Percentiles rank a stretch among this genome's conserved stretches.
These are phyloP conservation scores for Trichocladium uniseriatum DNA, from an alignment of 495 filamentous ascomycete genomes.

Conservation along the genomic window DNA sequence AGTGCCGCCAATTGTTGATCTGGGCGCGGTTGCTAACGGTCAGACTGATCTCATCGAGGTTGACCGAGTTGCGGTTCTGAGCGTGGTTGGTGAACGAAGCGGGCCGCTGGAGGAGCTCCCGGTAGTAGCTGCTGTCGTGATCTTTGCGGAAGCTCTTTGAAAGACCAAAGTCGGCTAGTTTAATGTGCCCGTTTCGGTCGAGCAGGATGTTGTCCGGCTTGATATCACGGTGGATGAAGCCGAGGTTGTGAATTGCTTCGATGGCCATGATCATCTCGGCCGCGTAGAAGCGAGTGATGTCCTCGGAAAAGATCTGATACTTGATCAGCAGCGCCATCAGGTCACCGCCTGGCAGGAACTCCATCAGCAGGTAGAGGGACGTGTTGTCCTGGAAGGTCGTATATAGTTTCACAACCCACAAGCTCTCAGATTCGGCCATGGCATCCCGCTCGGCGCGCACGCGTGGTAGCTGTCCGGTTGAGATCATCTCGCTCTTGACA, in stretches of 20 bases:
- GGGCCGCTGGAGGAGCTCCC: slow-evolving; percentile 64
- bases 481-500: slow-evolving; percentile 91
- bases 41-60: slow-evolving; percentile 85
- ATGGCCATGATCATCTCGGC: slow-evolving; percentile 91
- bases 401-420: slow-evolving; percentile 88
- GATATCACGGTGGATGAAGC: slow-evolving; percentile 75
- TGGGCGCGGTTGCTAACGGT: slow-evolving; percentile 89
- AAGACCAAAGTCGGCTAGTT: slow-evolving; percentile 90
- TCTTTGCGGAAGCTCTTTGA: slow-evolving; percentile 88
- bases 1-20: slow-evolving; percentile 93
- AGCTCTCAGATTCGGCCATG: slow-evolving; percentile 88
- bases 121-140: slow-evolving; percentile 88
- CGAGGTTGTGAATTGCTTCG: slow-evolving; percentile 85
- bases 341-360: slow-evolving; percentile 89
- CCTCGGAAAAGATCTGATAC: slow-evolving; percentile 91
- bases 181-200: slow-evolving; percentile 56
- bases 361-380: slow-evolving; percentile 92
- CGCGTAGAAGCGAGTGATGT: slow-evolving; percentile 94
- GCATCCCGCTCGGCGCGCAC: slow-evolving; percentile 91
- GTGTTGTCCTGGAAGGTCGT: slow-evolving; percentile 85
- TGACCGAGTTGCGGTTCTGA: slow-evolving; percentile 65
- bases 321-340: slow-evolving; percentile 96
- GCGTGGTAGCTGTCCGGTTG: slow-evolving; percentile 84
- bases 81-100: slow-evolving; percentile 48
- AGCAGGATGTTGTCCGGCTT: slow-evolving; percentile 21